Evolutionary conservation across 495 filamentous ascomycete species (phyloP).

Genomic region (Elaphomyces granulatus): DNA sequence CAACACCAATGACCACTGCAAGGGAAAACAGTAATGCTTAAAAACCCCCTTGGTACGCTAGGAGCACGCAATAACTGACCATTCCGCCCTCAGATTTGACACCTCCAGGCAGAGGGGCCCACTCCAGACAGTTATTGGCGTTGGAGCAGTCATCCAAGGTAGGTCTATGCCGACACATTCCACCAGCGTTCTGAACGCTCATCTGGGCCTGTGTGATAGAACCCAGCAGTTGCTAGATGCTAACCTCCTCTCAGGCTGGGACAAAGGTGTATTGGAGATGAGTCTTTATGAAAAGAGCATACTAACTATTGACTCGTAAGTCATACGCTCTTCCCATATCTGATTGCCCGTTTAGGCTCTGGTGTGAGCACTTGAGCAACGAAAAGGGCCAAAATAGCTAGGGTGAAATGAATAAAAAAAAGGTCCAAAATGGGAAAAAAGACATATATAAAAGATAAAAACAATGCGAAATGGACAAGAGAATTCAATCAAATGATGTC

Average conservation of each 20-base stretch:
- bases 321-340: conserved; percentile 5
- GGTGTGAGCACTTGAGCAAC: too few relatives aligned
- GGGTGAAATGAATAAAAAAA: not conserved
- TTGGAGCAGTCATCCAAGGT: conserved; percentile 71
- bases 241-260: conserved; percentile 47
- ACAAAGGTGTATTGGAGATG: conserved; percentile 71
- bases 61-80: not conserved
- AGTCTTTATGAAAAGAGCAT: conserved; percentile 66
- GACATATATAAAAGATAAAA: too few relatives aligned
- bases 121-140: conserved; percentile 55
- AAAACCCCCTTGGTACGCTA: not conserved
- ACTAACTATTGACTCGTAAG: conserved; percentile 62
- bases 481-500: not conserved
- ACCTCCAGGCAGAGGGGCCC: conserved; percentile 49
- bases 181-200: not conserved
- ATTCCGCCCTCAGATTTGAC: conserved; percentile 49
- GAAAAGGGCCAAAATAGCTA: too few relatives aligned
- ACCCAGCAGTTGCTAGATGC: not conserved
- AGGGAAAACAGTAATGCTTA: conserved; percentile 35
- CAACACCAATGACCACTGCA: conserved; percentile 29
- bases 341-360: not conserved
- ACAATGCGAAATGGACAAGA: too few relatives aligned
- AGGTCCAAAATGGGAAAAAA: not conserved
- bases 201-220: not conserved
- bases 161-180: conserved; percentile 7